These are phyloP conservation scores for Neodidymelliopsis sp. DNA, from an alignment of 2,329 filamentous ascomycete genomes.

Conservation along the genomic window DNA sequence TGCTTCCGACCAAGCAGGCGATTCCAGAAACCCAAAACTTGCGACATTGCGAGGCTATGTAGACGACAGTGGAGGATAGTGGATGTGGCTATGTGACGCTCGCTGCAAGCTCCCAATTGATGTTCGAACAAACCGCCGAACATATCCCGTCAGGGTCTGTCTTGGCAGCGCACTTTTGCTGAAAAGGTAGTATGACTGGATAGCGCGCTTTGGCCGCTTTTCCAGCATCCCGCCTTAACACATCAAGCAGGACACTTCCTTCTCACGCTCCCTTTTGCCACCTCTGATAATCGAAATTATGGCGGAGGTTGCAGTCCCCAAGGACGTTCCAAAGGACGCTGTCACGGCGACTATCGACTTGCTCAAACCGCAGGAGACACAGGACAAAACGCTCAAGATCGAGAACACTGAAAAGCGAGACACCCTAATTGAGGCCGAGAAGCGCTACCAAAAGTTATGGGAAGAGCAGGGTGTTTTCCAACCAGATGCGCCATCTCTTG, in stretches of 20 bases:
- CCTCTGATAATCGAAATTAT: slow-evolving; percentile 29
- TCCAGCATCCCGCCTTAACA: slow-evolving; percentile 18
- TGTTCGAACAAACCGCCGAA: slow-evolving; percentile 26
- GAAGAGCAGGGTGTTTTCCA: slow-evolving; percentile 80
- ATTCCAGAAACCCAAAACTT: slow-evolving; percentile 52
- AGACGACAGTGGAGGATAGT: background rate
- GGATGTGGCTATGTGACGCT: too few species aligned
- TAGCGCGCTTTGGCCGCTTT: slow-evolving; percentile 15
- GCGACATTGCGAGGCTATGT: slow-evolving; percentile 21
- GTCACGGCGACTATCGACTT: slow-evolving; percentile 60
- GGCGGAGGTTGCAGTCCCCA: slow-evolving; percentile 41
- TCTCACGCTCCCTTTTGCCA: slow-evolving; percentile 24
- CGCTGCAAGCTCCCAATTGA: slow-evolving; percentile 13
- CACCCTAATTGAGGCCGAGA: slow-evolving; percentile 80
- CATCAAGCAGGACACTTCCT: slow-evolving; percentile 19
- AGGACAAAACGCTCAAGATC: slow-evolving; percentile 70
- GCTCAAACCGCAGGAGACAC: slow-evolving; percentile 62
- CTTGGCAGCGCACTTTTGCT: slow-evolving; percentile 33
- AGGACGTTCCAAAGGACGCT: slow-evolving; percentile 51
- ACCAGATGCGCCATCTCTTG: slow-evolving; percentile 79
- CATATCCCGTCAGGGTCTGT: slow-evolving; percentile 12
- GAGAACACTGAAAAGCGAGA: slow-evolving; percentile 88
- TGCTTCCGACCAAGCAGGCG: slow-evolving; percentile 57
- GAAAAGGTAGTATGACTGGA: slow-evolving; percentile 28
- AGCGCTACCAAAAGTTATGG: slow-evolving; percentile 91